Evolutionary conservation across 2,329 filamentous ascomycete genomes (phyloP), one percentile per base, ranked within the genome.

Genomic region (Colletotrichum tamarilloi): DNA sequence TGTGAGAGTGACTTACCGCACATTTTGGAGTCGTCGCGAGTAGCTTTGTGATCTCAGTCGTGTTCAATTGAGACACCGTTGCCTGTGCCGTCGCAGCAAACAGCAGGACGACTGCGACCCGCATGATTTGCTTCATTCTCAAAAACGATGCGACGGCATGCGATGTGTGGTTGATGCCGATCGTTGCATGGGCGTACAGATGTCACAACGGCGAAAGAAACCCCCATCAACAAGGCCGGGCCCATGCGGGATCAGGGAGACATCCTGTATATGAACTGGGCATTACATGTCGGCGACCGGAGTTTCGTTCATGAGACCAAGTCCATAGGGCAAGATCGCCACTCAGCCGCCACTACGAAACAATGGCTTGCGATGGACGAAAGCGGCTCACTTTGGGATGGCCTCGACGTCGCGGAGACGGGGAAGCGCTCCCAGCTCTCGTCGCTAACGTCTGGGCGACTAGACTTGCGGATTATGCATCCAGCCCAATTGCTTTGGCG

Each of bases 1-100:
- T 5, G 2, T 9, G 28, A 46, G 9, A 14, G 11, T 9, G 4
- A 38, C 74, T 66, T 49, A 75, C 74, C 1, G 74, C 63, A 22
- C 74, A 75, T 2, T 7, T 26, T 2, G 74, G 74, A 5, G 72
- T 64, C 9, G 53, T 42, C 1, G 71, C 59, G 3, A 75, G 38
- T 5, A 72, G 22, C 4, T 19, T 28, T 1, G 35, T 62, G 12
- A 46, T 59, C 19, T 35, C 46, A 16, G 68, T 35, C 24, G 56
- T 55, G 57, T 56, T 55, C 26, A 53, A 56, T 24, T 12, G 30
- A 4, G 62, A 5, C n/a, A 5, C 42, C 6, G 19, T 24, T 32
- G 46, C 63, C 22, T 12, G 30, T 11, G 46, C 32, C 42, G 56
- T 28, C 8, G 38, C 42, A 5, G 46, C 38, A 5, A 53, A 24